Base-by-base conservation (phyloP, 768 basidiomycete species). In the Boletus eberwhitei region DNA sequence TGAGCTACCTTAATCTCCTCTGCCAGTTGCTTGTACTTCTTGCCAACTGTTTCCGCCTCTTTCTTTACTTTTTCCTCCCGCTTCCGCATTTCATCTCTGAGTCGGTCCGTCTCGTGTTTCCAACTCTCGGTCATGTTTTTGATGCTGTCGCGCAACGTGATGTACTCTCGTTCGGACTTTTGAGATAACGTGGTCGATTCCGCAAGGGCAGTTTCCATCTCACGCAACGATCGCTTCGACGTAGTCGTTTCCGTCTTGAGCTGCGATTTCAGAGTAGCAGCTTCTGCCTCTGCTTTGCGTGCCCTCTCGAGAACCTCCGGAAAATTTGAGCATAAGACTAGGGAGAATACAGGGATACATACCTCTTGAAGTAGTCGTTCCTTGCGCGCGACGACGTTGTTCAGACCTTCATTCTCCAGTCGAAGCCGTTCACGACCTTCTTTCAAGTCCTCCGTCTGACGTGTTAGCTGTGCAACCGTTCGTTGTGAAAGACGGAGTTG, bases 361-460 rank as follows among this genome's bases (percentile, higher is more conserved):
- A 89, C 88, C 77, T 95, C 93, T 72, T 94, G 93, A 57, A 93
- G 71, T 51, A 93, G 62, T 58, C 93, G 78, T 72, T 95, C 93
- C 68, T 94, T 94, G 55, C 93, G 77, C 29, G 90, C 83, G 22
- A 95, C 88, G 17, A 93, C 91, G 58, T 91, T 90, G 63, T 92
- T 92, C 60, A 94, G 69, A 3, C 87, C 88, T 66, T 94, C 93
- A 62, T 92, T 94, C 72, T 95, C 93, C 47, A 91, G 65, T 53
- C 90, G 72, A 58, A 93, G 71, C 45, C 93, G 76, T 69, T 95
- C 93, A 59, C 91, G 78, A 3, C 83, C 87, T 68, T 94, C 93
- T 68, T 93, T 93, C 67, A 93, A 68, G 69, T 95, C 93, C 68
- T 94, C 93, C 24, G 87, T 87, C 71, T 90, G 89, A 41, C 91